Evolutionary conservation across 306 rosid species (phyloP), one percentile per base, ranked within the genome.

Genomic region (Coriaria nepalensis): DNA sequence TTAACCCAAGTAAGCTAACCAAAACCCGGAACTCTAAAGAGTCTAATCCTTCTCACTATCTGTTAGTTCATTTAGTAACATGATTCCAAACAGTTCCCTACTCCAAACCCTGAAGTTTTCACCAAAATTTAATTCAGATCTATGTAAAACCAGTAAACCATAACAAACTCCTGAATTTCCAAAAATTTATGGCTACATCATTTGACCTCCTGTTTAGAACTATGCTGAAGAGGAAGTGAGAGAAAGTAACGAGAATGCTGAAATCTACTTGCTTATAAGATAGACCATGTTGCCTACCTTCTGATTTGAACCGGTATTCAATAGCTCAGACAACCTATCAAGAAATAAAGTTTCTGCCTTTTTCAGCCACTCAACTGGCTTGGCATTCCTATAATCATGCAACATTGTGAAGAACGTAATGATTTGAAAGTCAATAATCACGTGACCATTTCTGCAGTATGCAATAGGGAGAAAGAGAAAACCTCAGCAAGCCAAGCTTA

Each of bases 401-500:
- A 49, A 50, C 53, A 45, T 40, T 13, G 50, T 13, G 54, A 57
- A 47, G 55, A 48, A 40, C 37, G 11, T 20, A 50, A 35, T 47
- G 33, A 46, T 34, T 15, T 35, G 36, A 56, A 42, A 37, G 10
- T 14, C n/a, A 10, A 35, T 6, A 44, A 55, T 43, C 40, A 40
- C 10, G 50, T 41, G 68, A 53, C 49, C 38, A 44, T 9, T n/a
- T n/a, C n/a, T n/a, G n/a, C 46, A 50, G 40, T 20, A 5, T 10
- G 29, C 12, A 58, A 45, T 40, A 13, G 20, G 45, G 35, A 45
- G 60, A 49, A 43, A 56, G 13, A 40, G 35, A 88, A n/a, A n/a
- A n/a, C 97, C 93, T 84, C 65, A 32, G 50, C 59, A 77, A 59
- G 44, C 87, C 96, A 63, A 75, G 79, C 55, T 81, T 59, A 49